Evolutionary conservation across 371 early-diverging fungal genomes (phyloP).

Genomic region (Mucor ambiguus): DNA sequence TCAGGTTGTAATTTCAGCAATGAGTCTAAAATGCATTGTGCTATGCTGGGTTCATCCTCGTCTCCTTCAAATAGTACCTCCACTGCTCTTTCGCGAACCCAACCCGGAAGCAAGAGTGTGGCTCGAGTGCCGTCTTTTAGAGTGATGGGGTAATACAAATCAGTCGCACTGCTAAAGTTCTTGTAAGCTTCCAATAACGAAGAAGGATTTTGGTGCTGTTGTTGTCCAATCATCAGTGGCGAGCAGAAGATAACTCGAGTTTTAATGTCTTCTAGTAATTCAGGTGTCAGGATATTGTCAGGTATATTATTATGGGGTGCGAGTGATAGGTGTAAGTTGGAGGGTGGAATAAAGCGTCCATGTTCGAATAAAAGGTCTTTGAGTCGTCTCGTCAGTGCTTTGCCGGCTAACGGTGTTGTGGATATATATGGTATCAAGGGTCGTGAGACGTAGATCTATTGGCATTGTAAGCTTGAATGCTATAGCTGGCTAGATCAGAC

Average conservation of each 20-base stretch:
- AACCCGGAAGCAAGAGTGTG: slow-evolving; percentile 74
- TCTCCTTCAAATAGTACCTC: slow-evolving; percentile 87
- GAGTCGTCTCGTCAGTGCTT: slow-evolving; percentile 61
- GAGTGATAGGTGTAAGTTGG: slow-evolving; percentile 44
- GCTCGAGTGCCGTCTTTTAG: slow-evolving; percentile 53
- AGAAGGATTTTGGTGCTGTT: slow-evolving; percentile 32
- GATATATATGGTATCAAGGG: slow-evolving; percentile 71
- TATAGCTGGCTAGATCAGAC: background rate
- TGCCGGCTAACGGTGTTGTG: slow-evolving; percentile 77
- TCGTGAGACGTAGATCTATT: slow-evolving; percentile 76
- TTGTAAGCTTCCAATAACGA: slow-evolving; percentile 52
- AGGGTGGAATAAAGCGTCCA: slow-evolving; percentile 52
- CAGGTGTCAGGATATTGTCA: slow-evolving; percentile 40
- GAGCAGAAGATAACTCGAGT: slow-evolving; percentile 72
- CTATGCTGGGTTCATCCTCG: slow-evolving; percentile 66
- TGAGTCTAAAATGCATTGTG: slow-evolving; percentile 61
- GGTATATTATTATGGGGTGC: slow-evolving; percentile 53
- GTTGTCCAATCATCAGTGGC: slow-evolving; percentile 49
- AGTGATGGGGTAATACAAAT: slow-evolving; percentile 53
- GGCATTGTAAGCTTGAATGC: background rate
- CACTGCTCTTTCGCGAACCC: slow-evolving; percentile 84
- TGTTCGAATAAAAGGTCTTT: slow-evolving; percentile 59
- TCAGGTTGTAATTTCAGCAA: slow-evolving; percentile 75
- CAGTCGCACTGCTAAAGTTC: slow-evolving; percentile 60
- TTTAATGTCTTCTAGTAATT: slow-evolving; percentile 75